phyloP scores from a whole-genome alignment of 768 basidiomycete species.

The Pisolithus tinctorius region DNA sequence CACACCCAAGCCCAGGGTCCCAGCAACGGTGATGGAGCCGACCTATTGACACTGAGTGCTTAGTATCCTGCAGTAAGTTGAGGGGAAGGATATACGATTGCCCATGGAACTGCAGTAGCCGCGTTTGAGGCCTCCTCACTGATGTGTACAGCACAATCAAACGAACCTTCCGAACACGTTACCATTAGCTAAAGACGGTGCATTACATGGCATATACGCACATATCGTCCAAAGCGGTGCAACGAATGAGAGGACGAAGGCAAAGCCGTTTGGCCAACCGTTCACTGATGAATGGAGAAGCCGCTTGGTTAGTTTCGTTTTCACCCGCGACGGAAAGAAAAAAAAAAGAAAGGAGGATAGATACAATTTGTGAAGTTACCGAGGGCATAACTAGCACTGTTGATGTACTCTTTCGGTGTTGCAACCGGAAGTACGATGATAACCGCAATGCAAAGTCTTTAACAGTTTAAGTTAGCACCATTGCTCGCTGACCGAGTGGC shows the following conservation, averaged over 20 bases:
- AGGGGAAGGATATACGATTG: conserved; percentile 33
- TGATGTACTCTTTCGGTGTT: conserved; percentile 53
- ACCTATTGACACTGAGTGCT: conserved; percentile 12
- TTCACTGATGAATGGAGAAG: conserved; percentile 18
- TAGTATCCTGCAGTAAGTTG: background rate
- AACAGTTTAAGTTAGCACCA: background rate
- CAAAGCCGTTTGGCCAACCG: conserved; percentile 43
- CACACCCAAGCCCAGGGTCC: conserved; percentile 43
- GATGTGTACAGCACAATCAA: conserved; percentile 48
- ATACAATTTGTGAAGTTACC: conserved; percentile 55
- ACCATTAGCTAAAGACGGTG: background rate
- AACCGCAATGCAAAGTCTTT: conserved; percentile 54
- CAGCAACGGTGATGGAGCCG: conserved; percentile 35
- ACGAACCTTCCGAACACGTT: conserved; percentile 24
- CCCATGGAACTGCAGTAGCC: conserved; percentile 50
- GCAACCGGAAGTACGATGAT: conserved; percentile 64
- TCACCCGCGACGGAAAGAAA: background rate
- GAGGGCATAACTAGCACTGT: conserved; percentile 55
- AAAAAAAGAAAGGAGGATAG: conserved; percentile 5
- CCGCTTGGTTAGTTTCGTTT: background rate
- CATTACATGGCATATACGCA: conserved; percentile 11
- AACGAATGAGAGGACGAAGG: conserved; percentile 45
- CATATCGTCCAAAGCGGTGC: conserved; percentile 45
- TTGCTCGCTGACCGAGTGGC: too few species aligned
- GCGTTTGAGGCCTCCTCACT: conserved; percentile 53